These are phyloP conservation scores for Saturnispora quitensis DNA, from an alignment of 805 yeast species.

Conservation along the genomic window DNA sequence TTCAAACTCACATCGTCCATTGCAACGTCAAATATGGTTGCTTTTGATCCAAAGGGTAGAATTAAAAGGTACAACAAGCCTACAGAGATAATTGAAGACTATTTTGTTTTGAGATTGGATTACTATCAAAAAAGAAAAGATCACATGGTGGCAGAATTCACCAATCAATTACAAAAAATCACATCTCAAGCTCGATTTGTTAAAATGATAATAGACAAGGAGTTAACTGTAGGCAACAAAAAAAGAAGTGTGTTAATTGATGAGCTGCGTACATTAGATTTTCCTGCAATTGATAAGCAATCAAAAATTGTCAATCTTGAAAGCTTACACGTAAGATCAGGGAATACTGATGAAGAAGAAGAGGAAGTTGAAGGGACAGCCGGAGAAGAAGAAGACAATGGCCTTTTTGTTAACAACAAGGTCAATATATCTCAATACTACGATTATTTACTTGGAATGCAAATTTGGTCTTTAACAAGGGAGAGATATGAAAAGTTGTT, in stretches of 20 bases:
- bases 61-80: slow-evolving; percentile 73
- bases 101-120: slow-evolving; percentile 77
- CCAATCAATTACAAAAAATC: slow-evolving; percentile 66
- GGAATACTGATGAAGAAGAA: slow-evolving; percentile 20
- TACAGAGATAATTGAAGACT: slow-evolving; percentile 73
- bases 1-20: slow-evolving; percentile 69
- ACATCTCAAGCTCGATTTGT: slow-evolving; percentile 84
- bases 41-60: slow-evolving; percentile 84
- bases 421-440: slow-evolving; percentile 54
- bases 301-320: slow-evolving; percentile 53
- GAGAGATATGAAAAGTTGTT: slow-evolving; percentile 81
- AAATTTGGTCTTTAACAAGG: slow-evolving; percentile 84
- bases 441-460: slow-evolving; percentile 87
- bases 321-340: slow-evolving; percentile 27
- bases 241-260: slow-evolving; percentile 55
- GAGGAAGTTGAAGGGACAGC: slow-evolving; percentile 30
- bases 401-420: slow-evolving; percentile 28
- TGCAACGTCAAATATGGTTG: slow-evolving; percentile 82
- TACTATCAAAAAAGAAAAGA: slow-evolving; percentile 90
- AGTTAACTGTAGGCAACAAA: slow-evolving; percentile 65
- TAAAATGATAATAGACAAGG: slow-evolving; percentile 74
- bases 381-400: slow-evolving; percentile 21
- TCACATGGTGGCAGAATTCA: slow-evolving; percentile 54
- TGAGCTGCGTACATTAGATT: slow-evolving; percentile 53
- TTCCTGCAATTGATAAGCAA: slow-evolving; percentile 66